Evolutionary conservation across 2,329 filamentous ascomycete species (phyloP).

Genomic region (Fusarium scirpi): DNA sequence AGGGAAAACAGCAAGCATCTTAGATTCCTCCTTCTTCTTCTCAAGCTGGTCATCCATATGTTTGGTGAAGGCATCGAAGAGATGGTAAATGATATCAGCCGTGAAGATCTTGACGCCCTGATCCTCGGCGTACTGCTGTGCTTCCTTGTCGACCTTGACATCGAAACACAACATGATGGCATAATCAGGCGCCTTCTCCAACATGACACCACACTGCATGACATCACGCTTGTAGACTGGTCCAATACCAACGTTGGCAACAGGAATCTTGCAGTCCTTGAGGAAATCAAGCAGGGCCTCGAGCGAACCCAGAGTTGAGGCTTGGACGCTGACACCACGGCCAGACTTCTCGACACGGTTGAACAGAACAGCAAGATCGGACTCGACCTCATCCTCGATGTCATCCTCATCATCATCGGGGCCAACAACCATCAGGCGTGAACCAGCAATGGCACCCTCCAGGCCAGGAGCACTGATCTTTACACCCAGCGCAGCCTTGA

Average conservation of each 20-base stretch:
- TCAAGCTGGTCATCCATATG: conserved; percentile 90
- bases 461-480: conserved; percentile 98
- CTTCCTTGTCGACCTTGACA: conserved; percentile 98
- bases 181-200: conserved; percentile 93
- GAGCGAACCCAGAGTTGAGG: conserved; percentile 95
- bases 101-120: conserved; percentile 98
- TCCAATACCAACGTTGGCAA: conserved; percentile 96
- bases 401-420: conserved; percentile 97
- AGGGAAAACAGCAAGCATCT: conserved; percentile 96
- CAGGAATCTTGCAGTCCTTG: conserved; percentile 94
- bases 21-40: conserved; percentile 95
- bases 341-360: conserved; percentile 92
- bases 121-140: conserved; percentile 88
- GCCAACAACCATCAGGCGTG: conserved; percentile 91
- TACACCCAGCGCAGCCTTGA: conserved; percentile 97
- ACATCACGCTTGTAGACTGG: conserved; percentile 98
- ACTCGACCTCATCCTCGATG: conserved; percentile 95
- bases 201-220: conserved; percentile 93
- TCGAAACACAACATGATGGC: conserved; percentile 99
- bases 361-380: conserved; percentile 90
- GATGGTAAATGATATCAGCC: conserved; percentile 98
- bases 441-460: conserved; percentile 95
- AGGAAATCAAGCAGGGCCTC: conserved; percentile 97
- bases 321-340: conserved; percentile 95
- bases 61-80: conserved; percentile 96